Base-by-base conservation (phyloP, 108 stramenopile species). In the Fistulifera solaris region DNA sequence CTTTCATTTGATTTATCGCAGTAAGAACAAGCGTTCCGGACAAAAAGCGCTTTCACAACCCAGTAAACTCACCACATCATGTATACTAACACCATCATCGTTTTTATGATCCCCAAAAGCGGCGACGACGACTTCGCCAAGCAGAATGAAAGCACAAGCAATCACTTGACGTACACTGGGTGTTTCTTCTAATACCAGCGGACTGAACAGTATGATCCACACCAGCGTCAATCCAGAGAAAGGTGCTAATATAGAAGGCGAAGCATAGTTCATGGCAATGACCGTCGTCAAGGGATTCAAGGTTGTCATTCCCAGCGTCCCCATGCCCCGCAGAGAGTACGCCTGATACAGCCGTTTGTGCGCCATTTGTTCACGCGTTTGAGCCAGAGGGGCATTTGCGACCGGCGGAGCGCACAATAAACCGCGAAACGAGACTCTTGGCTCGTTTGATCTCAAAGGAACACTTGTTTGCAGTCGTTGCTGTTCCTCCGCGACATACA, bases 91-190 rank as follows among this genome's bases (percentile, higher is more conserved):
- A 28, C 52, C 66, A 42, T 75, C 71, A 46, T 68, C 75, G 54
- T 85, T 91, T 7, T 73, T 87, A 49, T 91, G 89, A 73, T 91
- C 89, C 16, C 89, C 89, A 70, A 85, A 91, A 13, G 75, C 26
- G 13, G 85, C 85, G 14, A 87, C 82, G 7, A 82, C 49, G 1
- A 87, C 71, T 70, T 88, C 83, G 10, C 90, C 91, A 5, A 72
- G 11, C 22, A 93, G 59, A 52, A 93, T 93, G 1, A 86, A 58
- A 19, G 38, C 54, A 41, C 77, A 72, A 18, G 91, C 91, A 3
- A 83, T 31, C 15, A 76, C 60, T 62, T 93, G 87, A 14, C 24
- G 47, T 16, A 6, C 22, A 1, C 46, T 54, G 8, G 91, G 83
- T 19, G 58, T 44, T 57, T 93, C 91, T 13, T 70, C 78, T 27